Percentiles rank a stretch among this genome's conserved stretches.
phyloP scores from a whole-genome alignment of 1,284 basidiomycete genomes.

The Hymenochaete sp. region DNA sequence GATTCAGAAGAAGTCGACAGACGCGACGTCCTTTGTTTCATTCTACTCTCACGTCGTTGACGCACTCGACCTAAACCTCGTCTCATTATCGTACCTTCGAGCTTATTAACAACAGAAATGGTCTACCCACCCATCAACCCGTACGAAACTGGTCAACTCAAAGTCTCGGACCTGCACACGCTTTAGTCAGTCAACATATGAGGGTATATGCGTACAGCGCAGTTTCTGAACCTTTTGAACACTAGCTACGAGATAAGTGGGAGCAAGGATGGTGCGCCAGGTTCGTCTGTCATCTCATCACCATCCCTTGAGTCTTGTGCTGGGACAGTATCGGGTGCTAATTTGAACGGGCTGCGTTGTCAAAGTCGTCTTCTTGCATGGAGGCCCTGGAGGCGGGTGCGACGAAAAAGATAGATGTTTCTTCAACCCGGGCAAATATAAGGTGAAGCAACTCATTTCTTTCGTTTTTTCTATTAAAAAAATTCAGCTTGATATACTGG shows the following conservation, averaged over 20 bases:
- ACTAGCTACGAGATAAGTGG: slow-evolving; percentile 74
- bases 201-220: slow-evolving; percentile 5
- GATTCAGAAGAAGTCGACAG: too few species aligned
- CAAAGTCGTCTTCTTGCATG: slow-evolving; percentile 79
- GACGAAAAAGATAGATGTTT: slow-evolving; percentile 61
- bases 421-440: slow-evolving; percentile 81
- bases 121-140: slow-evolving; percentile 59
- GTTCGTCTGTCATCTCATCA: too few species aligned
- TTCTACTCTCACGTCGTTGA: too few species aligned
- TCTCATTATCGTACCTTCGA: too few species aligned
- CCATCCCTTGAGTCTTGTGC: too few species aligned
- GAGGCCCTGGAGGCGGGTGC: slow-evolving; percentile 71
- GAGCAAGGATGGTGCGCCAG: slow-evolving; percentile 67
- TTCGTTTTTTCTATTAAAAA: neutral
- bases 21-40: too few species aligned
- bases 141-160: slow-evolving; percentile 56
- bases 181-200: slow-evolving; percentile 53
- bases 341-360: too few species aligned
- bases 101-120: too few species aligned
- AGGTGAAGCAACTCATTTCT: slow-evolving; percentile 31
- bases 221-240: neutral
- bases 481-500: neutral
- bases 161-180: slow-evolving; percentile 68
- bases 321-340: too few species aligned
- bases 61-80: too few species aligned